Evolutionary conservation across 768 basidiomycete species (phyloP).

Genomic region (Leucocoprinus birnbaumii): DNA sequence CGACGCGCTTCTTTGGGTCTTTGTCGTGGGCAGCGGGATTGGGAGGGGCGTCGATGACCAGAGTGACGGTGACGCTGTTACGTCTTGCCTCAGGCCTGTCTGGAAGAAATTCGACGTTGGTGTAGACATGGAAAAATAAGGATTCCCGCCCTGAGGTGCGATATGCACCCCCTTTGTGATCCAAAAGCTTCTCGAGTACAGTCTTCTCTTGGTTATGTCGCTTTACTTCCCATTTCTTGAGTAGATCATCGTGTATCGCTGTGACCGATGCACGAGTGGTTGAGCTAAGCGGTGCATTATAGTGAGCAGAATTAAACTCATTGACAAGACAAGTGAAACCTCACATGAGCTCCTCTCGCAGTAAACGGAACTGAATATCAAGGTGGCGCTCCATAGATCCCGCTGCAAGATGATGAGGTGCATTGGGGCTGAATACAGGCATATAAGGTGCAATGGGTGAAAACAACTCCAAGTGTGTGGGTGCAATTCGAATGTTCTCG

Average conservation of each 20-base stretch:
- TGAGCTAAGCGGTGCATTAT: background rate
- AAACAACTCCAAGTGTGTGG: constrained; percentile 65
- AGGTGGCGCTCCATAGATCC: constrained; percentile 64
- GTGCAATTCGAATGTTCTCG: constrained; percentile 58
- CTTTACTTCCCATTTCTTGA: background rate
- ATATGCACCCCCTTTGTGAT: constrained; percentile 58
- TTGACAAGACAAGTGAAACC: constrained; percentile 18
- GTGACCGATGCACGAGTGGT: background rate
- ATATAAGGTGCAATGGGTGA: constrained; percentile 49
- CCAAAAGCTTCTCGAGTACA: constrained; percentile 42
- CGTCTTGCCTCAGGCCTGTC: constrained; percentile 39
- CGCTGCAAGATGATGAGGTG: constrained; percentile 57
- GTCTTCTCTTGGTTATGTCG: constrained; percentile 22
- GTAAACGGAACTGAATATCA: constrained; percentile 49
- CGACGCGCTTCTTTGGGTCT: constrained; percentile 31
- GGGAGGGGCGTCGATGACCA: constrained; percentile 43
- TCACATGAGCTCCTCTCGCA: constrained; percentile 71
- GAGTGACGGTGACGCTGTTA: background rate
- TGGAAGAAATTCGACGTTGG: constrained; percentile 44
- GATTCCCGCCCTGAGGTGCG: constrained; percentile 40
- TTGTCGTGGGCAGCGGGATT: constrained; percentile 45
- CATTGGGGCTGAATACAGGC: constrained; percentile 55
- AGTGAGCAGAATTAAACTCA: background rate
- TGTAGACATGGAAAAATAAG: constrained; percentile 63
- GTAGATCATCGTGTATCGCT: constrained; percentile 36